phyloP scores from a whole-genome alignment of 2,329 filamentous ascomycete genomes.

The Cytospora piceae region DNA sequence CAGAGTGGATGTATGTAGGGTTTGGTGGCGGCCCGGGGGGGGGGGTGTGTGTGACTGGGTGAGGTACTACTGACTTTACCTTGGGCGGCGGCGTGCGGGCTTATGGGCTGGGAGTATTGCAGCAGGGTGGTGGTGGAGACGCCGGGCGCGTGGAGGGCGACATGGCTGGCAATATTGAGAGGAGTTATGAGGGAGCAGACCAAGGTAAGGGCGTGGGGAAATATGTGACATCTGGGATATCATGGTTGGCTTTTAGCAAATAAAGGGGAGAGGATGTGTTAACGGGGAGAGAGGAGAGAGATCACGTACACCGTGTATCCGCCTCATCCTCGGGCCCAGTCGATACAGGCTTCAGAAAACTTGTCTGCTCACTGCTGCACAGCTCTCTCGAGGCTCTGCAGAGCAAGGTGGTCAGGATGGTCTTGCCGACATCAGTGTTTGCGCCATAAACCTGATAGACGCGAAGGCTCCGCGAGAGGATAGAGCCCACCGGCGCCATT shows the following conservation, averaged over 20 bases:
- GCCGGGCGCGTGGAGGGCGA: conserved; percentile 58
- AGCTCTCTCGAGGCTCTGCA: conserved; percentile 62
- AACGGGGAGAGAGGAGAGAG: background rate
- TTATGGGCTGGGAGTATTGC: conserved; percentile 74
- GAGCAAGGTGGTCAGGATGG: conserved; percentile 74
- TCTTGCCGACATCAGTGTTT: conserved; percentile 86
- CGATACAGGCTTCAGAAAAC: conserved; percentile 81
- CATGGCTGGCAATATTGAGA: conserved; percentile 55
- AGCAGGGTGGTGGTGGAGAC: conserved; percentile 61
- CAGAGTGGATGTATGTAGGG: background rate
- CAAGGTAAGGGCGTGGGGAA: background rate
- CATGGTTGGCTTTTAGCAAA: background rate
- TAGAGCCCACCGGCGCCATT: conserved; percentile 55
- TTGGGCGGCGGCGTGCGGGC: conserved; percentile 74
- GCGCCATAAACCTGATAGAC: conserved; percentile 79
- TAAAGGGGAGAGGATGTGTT: background rate
- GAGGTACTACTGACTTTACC: conserved; percentile 40
- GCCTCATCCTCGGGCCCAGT: conserved; percentile 72
- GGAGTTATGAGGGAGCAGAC: background rate
- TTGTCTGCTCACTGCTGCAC: conserved; percentile 51
- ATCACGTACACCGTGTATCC: conserved; percentile 65
- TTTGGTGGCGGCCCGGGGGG: no score
- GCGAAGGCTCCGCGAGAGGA: conserved; percentile 70
- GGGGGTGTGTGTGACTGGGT: background rate
- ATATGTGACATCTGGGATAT: background rate